Evolutionary conservation across 345 rosid species (phyloP).

Genomic region (Brassica juncea): DNA sequence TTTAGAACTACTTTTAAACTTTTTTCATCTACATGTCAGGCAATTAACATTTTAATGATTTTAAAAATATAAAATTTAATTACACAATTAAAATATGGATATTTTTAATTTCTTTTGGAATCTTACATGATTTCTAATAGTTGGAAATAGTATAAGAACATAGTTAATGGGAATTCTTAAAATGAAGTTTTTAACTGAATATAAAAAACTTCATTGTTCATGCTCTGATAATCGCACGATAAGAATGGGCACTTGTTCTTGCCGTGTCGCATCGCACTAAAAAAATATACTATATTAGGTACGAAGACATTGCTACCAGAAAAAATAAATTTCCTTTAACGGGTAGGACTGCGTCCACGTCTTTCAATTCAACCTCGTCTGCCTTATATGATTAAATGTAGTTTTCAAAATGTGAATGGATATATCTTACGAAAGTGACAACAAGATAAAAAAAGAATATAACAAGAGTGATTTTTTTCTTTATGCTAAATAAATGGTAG

Average conservation of each 20-base stretch:
- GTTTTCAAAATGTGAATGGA: not conserved
- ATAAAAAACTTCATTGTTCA: too few species aligned
- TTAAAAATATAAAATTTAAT: too few species aligned
- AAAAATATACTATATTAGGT: not conserved
- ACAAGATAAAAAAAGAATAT: not conserved
- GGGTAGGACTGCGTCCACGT: not conserved
- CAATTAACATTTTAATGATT: too few species aligned
- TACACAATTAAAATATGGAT: too few species aligned
- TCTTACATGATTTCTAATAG: too few species aligned
- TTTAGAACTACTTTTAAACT: too few species aligned
- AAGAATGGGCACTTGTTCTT: not conserved
- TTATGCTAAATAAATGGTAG: not conserved
- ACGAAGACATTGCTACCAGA: not conserved
- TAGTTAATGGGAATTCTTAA: too few species aligned
- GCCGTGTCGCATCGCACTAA: not conserved
- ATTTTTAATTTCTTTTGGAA: too few species aligned
- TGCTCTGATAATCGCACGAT: not conserved
- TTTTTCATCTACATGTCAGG: too few species aligned
- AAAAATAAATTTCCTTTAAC: not conserved
- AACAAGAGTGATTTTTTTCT: not conserved
- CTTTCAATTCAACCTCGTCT: not conserved
- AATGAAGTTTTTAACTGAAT: too few species aligned
- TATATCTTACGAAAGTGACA: not conserved
- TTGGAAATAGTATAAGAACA: too few species aligned
- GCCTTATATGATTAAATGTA: not conserved